Percentiles rank a stretch among this genome's conserved stretches.
These are phyloP conservation scores for Debaryomyces castellii DNA, from an alignment of 805 yeast genomes.

Conservation along the genomic window DNA sequence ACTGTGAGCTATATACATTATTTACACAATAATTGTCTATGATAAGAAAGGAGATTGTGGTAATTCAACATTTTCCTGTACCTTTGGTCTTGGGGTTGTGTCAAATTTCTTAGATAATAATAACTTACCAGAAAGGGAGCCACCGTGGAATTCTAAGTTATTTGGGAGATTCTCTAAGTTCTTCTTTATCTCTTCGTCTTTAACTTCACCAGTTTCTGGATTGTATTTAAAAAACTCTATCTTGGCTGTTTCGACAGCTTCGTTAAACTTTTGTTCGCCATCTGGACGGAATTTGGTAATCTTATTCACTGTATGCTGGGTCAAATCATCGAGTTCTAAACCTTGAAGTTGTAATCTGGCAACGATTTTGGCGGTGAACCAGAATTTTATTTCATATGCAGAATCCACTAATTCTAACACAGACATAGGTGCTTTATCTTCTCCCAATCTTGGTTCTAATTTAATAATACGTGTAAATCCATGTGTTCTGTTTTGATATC, in stretches of 20 bases:
- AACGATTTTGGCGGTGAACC: slow-evolving; percentile 77
- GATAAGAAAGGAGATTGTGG: slow-evolving; percentile 34
- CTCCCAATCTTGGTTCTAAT: slow-evolving; percentile 80
- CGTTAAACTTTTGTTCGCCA: slow-evolving; percentile 54
- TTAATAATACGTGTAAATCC: slow-evolving; percentile 86
- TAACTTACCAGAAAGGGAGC: slow-evolving; percentile 20
- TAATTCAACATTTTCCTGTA: slow-evolving; percentile 13
- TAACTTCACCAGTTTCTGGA: slow-evolving; percentile 25
- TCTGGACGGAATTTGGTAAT: slow-evolving; percentile 45
- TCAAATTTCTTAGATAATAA: slow-evolving; percentile 32
- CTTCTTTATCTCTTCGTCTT: slow-evolving; percentile 19
- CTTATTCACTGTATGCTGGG: slow-evolving; percentile 56
- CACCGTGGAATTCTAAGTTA: slow-evolving; percentile 25
- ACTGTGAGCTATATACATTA: background rate
- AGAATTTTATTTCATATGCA: slow-evolving; percentile 62
- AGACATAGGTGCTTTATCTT: slow-evolving; percentile 86
- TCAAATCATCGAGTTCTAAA: slow-evolving; percentile 46
- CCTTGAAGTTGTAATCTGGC: slow-evolving; percentile 76
- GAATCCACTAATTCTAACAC: slow-evolving; percentile 81
- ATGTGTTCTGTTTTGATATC: slow-evolving; percentile 63
- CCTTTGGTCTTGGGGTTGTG: slow-evolving; percentile 26
- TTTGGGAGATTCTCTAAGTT: slow-evolving; percentile 35
- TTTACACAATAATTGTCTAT: background rate
- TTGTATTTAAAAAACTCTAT: slow-evolving; percentile 34
- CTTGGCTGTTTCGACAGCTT: slow-evolving; percentile 57